Evolutionary conservation across 2,329 filamentous ascomycete genomes (phyloP), one percentile per base, ranked within the genome.

Genomic region (Phoma sp.): DNA sequence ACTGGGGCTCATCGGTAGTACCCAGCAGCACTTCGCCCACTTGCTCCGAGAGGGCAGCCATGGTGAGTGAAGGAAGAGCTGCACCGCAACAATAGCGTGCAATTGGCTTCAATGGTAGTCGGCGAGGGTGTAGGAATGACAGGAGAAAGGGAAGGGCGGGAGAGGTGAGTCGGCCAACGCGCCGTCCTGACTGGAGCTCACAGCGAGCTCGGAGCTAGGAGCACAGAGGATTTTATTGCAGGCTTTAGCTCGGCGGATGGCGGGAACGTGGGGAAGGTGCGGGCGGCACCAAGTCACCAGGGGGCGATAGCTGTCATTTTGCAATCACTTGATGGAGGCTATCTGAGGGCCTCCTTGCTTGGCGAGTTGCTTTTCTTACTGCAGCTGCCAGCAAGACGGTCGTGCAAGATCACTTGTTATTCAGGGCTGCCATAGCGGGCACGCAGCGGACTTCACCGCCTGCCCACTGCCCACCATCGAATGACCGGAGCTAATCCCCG

Each of bases 11-110:
- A 30, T 80, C 76, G 51, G 79, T 76, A 48, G 76, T 78, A 62
- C 91, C 92, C 56, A 95, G 78, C 66, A 96, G 83, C 66, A 84
- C 74, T 69, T 80, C 79, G 63, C 77, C 75, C 58, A 81, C 77
- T 67, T 75, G 85, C 80, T 93, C 91, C 80, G 92, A 96, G 74
- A 96, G 86, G 57, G 84, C 68, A 34, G 72, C 67, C 72, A 75
- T 75, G 59, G 59, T 59, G 65, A 43, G 47, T 43, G 40, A 43
- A 34, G 48, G 53, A 28, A 42, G 53, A 47, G 47, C 57, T 46
- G 49, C 45, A 53, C 53, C 57, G 51, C 52, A 47, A 53, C 17
- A 43, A 36, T 30, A 50, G 43, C 50, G 52, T 59, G 61, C 67
- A 73, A 73, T 73, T 70, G 69, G 59, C 51, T 56, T 59, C 53